Evolutionary conservation across 2,329 filamentous ascomycete species (phyloP).

Genomic region (Aspergillus pseudonomiae): DNA sequence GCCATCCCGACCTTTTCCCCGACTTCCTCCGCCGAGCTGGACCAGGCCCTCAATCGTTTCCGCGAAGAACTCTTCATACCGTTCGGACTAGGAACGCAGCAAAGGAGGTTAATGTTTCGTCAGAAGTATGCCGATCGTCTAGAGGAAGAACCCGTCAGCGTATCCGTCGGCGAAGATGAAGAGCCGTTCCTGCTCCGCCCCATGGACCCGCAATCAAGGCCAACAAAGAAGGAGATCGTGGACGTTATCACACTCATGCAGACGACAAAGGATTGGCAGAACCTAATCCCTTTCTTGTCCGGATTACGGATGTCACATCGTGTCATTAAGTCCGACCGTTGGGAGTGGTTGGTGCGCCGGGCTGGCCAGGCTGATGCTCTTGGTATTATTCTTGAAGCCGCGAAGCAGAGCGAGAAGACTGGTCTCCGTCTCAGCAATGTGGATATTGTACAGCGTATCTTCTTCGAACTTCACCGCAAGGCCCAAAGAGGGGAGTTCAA

Average conservation of each 20-base stretch:
- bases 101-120: conserved; percentile 45
- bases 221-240: conserved; percentile 35
- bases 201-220: conserved; percentile 36
- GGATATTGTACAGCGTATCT: conserved; percentile 36
- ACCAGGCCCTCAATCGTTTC: conserved; percentile 43
- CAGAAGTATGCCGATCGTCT: conserved; percentile 39
- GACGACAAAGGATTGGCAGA: conserved; percentile 43
- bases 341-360: conserved; percentile 43
- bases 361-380: conserved; percentile 40
- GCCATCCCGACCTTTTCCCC: conserved; percentile 44
- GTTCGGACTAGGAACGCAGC: conserved; percentile 38
- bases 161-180: conserved; percentile 42
- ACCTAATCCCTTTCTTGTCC: conserved; percentile 44
- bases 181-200: conserved; percentile 44
- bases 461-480: conserved; percentile 41
- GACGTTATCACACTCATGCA: conserved; percentile 40
- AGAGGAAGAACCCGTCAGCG: conserved; percentile 43
- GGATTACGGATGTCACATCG: conserved; percentile 39
- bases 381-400: conserved; percentile 39
- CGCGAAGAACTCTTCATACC: conserved; percentile 51
- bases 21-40: conserved; percentile 44
- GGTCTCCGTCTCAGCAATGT: conserved; percentile 37
- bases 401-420: conserved; percentile 38
- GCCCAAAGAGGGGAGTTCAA: conserved; percentile 39
- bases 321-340: conserved; percentile 25